These are phyloP conservation scores for Plasmodium inui DNA, from an alignment of 169 alveolate genomes.

Conservation along the genomic window DNA sequence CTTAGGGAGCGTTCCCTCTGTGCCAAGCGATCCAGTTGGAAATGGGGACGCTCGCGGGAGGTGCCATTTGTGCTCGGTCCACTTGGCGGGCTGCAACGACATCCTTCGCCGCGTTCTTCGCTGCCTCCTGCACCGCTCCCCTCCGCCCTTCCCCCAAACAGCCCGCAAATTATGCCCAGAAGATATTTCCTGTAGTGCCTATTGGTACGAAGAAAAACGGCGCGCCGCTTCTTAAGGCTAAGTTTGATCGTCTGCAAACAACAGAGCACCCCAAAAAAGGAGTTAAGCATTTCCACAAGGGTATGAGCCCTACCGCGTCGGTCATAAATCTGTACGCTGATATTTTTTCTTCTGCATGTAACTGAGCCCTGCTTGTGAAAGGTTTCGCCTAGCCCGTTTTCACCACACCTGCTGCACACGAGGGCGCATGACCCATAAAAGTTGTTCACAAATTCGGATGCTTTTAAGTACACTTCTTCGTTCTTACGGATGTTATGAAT, in stretches of 20 bases:
- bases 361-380: not conserved
- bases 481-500: constrained; percentile 18
- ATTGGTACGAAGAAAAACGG: constrained; percentile 16
- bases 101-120: not conserved
- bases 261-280: constrained; percentile 43
- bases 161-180: constrained; percentile 22
- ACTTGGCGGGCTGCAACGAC: not conserved
- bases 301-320: not conserved
- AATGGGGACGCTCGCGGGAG: not conserved
- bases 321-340: not conserved
- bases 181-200: constrained; percentile 43
- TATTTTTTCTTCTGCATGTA: constrained; percentile 1
- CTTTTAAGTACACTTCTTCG: constrained; percentile 25
- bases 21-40: not conserved
- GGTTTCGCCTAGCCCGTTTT: not conserved
- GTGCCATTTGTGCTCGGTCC: not conserved
- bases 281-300: constrained; percentile 32
- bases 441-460: constrained; percentile 11
- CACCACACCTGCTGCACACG: not conserved
- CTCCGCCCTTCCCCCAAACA: not conserved
- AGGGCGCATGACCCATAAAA: constrained; percentile 42
- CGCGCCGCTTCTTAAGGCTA: constrained; percentile 31
- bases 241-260: constrained; percentile 8
- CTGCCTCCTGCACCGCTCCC: not conserved
- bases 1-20: constrained; percentile 11